Conservation (phyloP, 2,329 filamentous ascomycete species). For the Trichoderma polysporum region DNA sequence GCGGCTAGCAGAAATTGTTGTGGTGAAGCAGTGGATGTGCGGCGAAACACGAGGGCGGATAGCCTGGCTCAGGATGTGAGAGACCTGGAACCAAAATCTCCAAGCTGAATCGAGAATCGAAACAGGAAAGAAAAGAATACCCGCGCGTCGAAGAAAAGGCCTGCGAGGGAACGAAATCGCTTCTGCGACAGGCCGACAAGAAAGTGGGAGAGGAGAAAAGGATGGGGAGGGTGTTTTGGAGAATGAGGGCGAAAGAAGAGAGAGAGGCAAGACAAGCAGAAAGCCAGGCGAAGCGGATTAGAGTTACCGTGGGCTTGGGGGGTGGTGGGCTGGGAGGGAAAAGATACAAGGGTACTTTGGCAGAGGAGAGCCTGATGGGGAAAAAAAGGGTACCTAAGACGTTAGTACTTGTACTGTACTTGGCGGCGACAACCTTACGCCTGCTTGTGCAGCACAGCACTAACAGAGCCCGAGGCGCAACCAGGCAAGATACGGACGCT, state of each 20-base stretch:
- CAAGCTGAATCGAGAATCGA: constrained; percentile 12
- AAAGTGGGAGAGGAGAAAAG: constrained; percentile 1
- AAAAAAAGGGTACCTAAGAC: constrained; percentile 1
- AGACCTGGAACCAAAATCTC: background rate
- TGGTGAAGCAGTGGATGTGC: constrained; percentile 16
- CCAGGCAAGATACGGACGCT: background rate
- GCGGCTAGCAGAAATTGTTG: constrained; percentile 13
- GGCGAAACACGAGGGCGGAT: constrained; percentile 11
- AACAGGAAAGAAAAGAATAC: background rate
- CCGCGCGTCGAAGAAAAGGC: background rate
- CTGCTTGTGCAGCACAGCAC: background rate
- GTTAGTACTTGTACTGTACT: background rate
- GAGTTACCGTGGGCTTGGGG: constrained; percentile 15
- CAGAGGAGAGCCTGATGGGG: constrained; percentile 20
- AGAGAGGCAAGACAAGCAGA: constrained; percentile 16
- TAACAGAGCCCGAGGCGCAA: background rate
- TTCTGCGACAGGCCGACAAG: constrained; percentile 6
- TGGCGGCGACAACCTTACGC: background rate
- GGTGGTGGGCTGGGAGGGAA: constrained; percentile 1
- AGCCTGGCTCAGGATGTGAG: constrained; percentile 4
- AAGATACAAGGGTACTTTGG: background rate
- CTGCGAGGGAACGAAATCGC: background rate
- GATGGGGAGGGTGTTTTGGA: constrained; percentile 10
- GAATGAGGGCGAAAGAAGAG: constrained; percentile 18
- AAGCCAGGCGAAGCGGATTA: constrained; percentile 16